A percentile compares a stretch with the other conserved stretches of the same genome.
Evolutionary conservation across 208 protist genomes (phyloP).

Genomic region (Kentomonas sorsogonicus): DNA sequence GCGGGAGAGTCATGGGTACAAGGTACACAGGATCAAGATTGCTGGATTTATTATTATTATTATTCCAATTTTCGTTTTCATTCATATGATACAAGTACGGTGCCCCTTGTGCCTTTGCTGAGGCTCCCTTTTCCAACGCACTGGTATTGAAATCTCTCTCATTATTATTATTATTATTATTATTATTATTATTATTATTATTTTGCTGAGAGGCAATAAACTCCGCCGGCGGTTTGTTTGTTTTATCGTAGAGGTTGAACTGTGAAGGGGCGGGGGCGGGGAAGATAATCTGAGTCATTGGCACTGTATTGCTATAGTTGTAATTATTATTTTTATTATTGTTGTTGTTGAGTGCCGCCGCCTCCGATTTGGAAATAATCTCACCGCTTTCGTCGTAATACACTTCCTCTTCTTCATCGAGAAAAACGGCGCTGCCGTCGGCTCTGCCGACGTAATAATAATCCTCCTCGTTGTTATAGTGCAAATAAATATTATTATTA

Average conservation of each 20-base stretch:
- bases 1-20: no score
- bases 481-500: not conserved
- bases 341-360: not conserved
- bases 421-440: slow-evolving; percentile 14
- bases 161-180: slow-evolving; percentile 14
- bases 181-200: slow-evolving; percentile 4
- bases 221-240: not conserved
- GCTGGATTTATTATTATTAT: no score
- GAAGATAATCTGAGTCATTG: slow-evolving; percentile 45
- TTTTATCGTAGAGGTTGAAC: not conserved
- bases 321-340: not conserved
- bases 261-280: slow-evolving; percentile 18
- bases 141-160: no score
- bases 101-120: no score
- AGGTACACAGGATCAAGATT: no score
- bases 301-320: slow-evolving; percentile 13
- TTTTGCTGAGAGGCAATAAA: not conserved
- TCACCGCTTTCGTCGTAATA: no score
- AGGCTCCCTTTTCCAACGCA: no score
- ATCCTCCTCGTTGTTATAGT: slow-evolving; percentile 15
- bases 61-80: no score
- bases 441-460: slow-evolving; percentile 33
- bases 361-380: no score
- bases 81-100: no score
- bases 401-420: not conserved